Conservation (phyloP, 768 basidiomycete species). For the Mycena vulgaris region DNA sequence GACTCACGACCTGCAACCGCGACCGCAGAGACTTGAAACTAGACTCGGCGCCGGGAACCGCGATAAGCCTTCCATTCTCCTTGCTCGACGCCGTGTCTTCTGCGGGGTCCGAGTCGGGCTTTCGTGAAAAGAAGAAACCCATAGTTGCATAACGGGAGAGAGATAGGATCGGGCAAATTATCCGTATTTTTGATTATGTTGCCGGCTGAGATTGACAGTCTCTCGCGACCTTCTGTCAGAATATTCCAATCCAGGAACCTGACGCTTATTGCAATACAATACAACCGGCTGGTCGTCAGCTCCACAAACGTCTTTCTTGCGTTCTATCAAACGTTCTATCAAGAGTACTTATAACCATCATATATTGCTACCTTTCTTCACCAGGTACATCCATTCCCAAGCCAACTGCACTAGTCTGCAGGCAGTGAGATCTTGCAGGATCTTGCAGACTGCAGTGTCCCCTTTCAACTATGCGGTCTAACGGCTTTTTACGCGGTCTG, state of each 20-base stretch:
- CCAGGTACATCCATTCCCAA: too few relatives aligned
- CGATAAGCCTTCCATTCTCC: slow-evolving; percentile 49
- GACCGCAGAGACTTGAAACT: slow-evolving; percentile 36
- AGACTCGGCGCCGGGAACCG: slow-evolving; percentile 35
- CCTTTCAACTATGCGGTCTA: neutral
- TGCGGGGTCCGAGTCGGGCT: slow-evolving; percentile 50
- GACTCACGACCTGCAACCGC: slow-evolving; percentile 35
- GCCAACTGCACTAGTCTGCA: too few relatives aligned
- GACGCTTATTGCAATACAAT: neutral
- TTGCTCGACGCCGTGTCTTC: slow-evolving; percentile 37
- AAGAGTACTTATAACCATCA: too few relatives aligned
- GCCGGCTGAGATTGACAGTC: neutral
- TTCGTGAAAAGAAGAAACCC: slow-evolving; percentile 70
- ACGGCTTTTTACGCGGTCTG: neutral
- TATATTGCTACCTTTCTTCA: neutral
- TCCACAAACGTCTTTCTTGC: neutral
- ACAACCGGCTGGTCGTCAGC: too few relatives aligned
- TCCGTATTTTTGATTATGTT: slow-evolving; percentile 14
- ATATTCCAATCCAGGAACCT: neutral
- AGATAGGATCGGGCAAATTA: slow-evolving; percentile 9
- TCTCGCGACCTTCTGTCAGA: neutral
- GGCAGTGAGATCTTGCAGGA: too few relatives aligned
- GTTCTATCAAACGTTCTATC: neutral
- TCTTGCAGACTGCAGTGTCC: too few relatives aligned
- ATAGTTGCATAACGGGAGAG: slow-evolving; percentile 59